Base-by-base conservation (phyloP, 768 basidiomycete species). In the Gloeophyllum trabeum region DNA sequence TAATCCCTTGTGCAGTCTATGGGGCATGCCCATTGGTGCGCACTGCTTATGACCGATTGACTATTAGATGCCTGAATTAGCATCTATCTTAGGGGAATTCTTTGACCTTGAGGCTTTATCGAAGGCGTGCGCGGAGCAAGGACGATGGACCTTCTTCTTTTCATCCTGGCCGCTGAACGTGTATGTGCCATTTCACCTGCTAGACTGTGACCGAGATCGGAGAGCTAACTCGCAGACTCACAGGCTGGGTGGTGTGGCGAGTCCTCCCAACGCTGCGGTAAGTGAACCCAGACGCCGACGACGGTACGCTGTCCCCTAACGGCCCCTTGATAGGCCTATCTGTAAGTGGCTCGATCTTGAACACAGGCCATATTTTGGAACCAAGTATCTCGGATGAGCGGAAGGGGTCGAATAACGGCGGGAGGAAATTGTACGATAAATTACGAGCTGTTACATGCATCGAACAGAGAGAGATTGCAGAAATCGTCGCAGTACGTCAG, bases 101-200 rank as follows among this genome's bases (percentile, higher is more conserved):
- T 82, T 84, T 54, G 81, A 84, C 55, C 61, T 83, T 28, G 81
- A 84, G 54, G 66, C 68, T 44, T 63, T 84, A 2, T 70, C 77
- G 7, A 58, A 69, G 45, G 59, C 62, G 5, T 83, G 78, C 51
- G 69, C 68, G 4, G 70, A 71, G 46, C 73, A 70, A 1, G 68
- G 71, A 4, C 60, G 79, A 49, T 83, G 80, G 54, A 78, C 76
- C 6, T 82, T 86, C 57, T 84, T 83, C 68, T 81, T 84, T 60
- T 69, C 79, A 1, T 82, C 79, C 2, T 82, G 78, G 79, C 81
- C 81, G 1, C 61, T 86, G 47, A 73, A 81, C 54, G 74, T 84
- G 79, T 81, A 49, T 50, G 76, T 58, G 5, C 19, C 21, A 24
- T 41, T 36, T 18, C 39, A 32, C 43, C 6, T 24, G n/a, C 19